phyloP scores from a whole-genome alignment of 441 rosid species.

The Gossypium laxum region DNA sequence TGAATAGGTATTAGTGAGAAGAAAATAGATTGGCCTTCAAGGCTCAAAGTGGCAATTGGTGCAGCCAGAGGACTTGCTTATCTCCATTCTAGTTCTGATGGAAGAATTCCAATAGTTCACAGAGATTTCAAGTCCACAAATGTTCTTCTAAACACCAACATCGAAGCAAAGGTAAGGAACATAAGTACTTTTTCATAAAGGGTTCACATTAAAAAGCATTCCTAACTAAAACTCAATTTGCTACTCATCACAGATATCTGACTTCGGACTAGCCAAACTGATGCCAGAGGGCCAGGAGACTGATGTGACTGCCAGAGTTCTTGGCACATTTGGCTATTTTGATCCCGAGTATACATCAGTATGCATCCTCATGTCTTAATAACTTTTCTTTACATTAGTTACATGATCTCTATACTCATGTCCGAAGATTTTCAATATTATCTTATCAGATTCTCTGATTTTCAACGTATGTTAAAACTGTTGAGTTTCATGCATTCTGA shows the following conservation, averaged over 20 bases:
- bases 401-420: not conserved
- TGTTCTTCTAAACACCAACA: constrained; percentile 57
- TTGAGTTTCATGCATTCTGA: not conserved
- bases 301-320: constrained; percentile 72
- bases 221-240: constrained; percentile 9
- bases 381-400: not conserved
- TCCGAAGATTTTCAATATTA: not conserved
- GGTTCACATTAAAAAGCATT: not conserved
- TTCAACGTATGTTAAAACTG: not conserved
- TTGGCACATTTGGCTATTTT: constrained; percentile 90
- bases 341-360: constrained; percentile 92
- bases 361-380: constrained; percentile 15
- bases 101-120: constrained; percentile 82
- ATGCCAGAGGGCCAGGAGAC: constrained; percentile 87
- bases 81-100: constrained; percentile 66
- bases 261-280: constrained; percentile 86
- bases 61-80: constrained; percentile 40
- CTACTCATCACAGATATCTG: constrained; percentile 53
- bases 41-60: constrained; percentile 69
- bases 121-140: constrained; percentile 88
- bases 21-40: constrained; percentile 66
- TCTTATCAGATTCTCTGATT: not conserved
- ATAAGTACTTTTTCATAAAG: not conserved
- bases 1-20: constrained; percentile 58
- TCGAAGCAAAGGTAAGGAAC: constrained; percentile 66